Evolutionary conservation across 108 stramenopile genomes (phyloP).

Genomic region (Stephanodiscus minutulus): DNA sequence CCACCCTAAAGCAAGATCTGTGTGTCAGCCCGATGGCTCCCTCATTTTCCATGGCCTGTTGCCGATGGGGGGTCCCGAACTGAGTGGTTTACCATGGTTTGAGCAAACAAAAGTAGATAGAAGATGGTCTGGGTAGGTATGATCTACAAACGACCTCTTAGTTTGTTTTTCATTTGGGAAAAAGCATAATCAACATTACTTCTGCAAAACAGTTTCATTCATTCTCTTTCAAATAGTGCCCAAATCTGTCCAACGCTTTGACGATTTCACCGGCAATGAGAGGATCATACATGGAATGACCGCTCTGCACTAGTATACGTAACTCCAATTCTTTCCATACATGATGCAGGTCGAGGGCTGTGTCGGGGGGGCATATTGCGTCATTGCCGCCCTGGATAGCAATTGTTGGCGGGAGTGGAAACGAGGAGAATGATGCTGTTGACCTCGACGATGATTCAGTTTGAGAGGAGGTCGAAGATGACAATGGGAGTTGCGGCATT

Average conservation of each 20-base stretch:
- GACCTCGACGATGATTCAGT: constrained; percentile 3
- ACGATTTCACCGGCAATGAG: constrained; percentile 64
- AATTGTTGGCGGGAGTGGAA: constrained; percentile 55
- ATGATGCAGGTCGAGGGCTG: constrained; percentile 66
- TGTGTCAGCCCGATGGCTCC: too few relatives aligned
- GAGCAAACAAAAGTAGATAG: too few relatives aligned
- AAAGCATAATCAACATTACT: not conserved
- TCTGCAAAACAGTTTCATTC: not conserved
- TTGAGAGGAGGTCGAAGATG: constrained; percentile 10
- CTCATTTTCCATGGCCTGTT: too few relatives aligned
- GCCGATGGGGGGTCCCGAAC: too few relatives aligned
- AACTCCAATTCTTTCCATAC: constrained; percentile 67
- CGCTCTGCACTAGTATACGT: constrained; percentile 57
- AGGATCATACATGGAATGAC: constrained; percentile 86
- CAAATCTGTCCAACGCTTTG: constrained; percentile 68
- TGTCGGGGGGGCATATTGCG: constrained; percentile 75
- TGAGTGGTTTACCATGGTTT: too few relatives aligned
- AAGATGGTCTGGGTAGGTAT: too few relatives aligned
- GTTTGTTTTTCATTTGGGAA: too few relatives aligned
- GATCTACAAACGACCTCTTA: too few relatives aligned
- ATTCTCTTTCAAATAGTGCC: constrained; percentile 17
- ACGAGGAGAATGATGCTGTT: not conserved
- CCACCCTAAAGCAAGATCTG: too few relatives aligned
- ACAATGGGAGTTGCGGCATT: not conserved
- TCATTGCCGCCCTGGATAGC: constrained; percentile 76